Evolutionary conservation across 1,139 yeast genomes (phyloP).

Genomic region (Pichia sp.): DNA sequence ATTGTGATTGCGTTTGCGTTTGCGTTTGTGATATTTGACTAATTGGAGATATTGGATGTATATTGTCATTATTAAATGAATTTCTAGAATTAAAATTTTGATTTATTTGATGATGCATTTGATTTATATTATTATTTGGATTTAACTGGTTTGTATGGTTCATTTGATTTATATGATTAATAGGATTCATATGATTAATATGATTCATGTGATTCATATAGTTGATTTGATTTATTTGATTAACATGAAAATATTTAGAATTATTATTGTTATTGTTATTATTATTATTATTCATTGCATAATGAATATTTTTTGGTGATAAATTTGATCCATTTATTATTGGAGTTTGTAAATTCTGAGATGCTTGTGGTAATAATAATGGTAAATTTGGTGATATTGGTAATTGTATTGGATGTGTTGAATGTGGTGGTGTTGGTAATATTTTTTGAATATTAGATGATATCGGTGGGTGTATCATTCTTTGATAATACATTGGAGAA

Average conservation of each 20-base stretch:
- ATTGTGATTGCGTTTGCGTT: too few species aligned
- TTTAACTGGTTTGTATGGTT: background rate
- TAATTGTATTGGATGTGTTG: background rate
- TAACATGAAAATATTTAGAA: background rate
- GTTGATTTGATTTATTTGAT: background rate
- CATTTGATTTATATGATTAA: background rate
- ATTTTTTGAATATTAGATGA: too few species aligned
- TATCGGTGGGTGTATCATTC: background rate
- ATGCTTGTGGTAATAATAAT: too few species aligned
- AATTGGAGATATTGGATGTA: too few species aligned
- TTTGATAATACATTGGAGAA: slow-evolving; percentile 10
- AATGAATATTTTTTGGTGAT: background rate
- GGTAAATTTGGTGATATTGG: background rate
- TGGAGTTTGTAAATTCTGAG: too few species aligned
- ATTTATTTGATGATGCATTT: too few species aligned
- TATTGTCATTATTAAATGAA: too few species aligned
- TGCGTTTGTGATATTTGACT: too few species aligned
- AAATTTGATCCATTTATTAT: background rate
- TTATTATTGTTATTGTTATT: too few species aligned
- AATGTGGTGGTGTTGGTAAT: background rate
- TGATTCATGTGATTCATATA: background rate
- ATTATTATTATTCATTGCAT: background rate
- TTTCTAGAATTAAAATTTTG: too few species aligned
- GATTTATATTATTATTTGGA: too few species aligned
- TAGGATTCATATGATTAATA: background rate